Percentiles rank a stretch among this genome's conserved stretches.
These are phyloP conservation scores for Conticribra weissflogii DNA, from an alignment of 108 stramenopile species.

Conservation along the genomic window DNA sequence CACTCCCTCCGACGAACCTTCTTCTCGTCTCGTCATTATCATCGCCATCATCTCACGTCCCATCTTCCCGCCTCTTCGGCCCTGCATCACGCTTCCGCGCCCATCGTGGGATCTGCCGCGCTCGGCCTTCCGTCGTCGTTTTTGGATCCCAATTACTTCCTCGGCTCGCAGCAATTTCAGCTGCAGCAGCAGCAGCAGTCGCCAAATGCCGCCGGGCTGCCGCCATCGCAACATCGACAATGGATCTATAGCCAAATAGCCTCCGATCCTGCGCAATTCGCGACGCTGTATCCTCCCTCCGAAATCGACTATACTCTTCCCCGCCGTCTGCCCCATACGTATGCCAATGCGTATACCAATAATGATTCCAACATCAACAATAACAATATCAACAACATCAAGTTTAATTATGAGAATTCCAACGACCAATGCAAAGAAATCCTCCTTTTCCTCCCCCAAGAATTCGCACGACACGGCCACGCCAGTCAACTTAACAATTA, in stretches of 20 bases:
- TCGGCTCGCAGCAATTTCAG: too few relatives aligned
- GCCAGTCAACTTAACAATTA: slow-evolving; percentile 33
- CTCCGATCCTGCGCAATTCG: slow-evolving; percentile 8
- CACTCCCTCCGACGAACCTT: background rate
- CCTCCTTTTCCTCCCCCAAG: slow-evolving; percentile 36
- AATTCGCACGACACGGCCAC: slow-evolving; percentile 4
- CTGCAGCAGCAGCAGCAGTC: too few relatives aligned
- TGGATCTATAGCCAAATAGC: too few relatives aligned
- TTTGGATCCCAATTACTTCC: background rate
- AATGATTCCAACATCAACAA: background rate
- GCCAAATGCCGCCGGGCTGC: too few relatives aligned
- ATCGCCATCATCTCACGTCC: background rate
- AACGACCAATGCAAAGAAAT: slow-evolving; percentile 22
- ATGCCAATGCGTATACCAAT: too few relatives aligned
- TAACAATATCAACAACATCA: background rate
- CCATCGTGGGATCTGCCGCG: background rate
- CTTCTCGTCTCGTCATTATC: background rate
- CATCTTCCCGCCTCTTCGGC: background rate
- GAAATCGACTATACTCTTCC: slow-evolving; percentile 28
- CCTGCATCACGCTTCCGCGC: background rate
- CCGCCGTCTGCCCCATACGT: slow-evolving; percentile 11
- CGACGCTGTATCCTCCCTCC: slow-evolving; percentile 21
- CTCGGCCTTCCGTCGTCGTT: background rate
- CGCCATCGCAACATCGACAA: too few relatives aligned
- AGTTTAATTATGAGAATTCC: background rate